Evolutionary conservation across 768 basidiomycete species (phyloP).

Genomic region (Pulveroboletus frians): DNA sequence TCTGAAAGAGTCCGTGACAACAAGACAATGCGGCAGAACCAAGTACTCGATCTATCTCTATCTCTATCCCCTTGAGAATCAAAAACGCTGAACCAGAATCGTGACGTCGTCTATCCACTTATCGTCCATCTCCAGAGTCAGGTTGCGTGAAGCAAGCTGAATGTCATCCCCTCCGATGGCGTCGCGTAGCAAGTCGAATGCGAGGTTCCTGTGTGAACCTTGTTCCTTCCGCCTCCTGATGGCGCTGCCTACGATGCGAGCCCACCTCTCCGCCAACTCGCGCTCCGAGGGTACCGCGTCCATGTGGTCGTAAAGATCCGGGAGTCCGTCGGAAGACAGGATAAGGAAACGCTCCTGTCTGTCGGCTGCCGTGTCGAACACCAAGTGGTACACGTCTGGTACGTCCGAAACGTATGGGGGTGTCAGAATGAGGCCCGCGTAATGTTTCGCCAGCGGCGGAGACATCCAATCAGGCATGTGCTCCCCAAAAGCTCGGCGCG

Average conservation of each 20-base stretch:
- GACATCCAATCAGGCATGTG: constrained; percentile 23
- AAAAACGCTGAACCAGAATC: constrained; percentile 39
- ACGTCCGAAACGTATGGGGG: constrained; percentile 43
- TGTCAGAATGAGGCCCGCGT: constrained; percentile 35
- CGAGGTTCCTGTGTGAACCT: constrained; percentile 29
- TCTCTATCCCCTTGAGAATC: constrained; percentile 9
- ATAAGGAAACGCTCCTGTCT: constrained; percentile 32
- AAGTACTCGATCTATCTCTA: not conserved
- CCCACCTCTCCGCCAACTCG: constrained; percentile 34
- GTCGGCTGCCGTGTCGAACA: constrained; percentile 18
- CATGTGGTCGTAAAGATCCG: constrained; percentile 35
- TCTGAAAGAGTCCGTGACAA: constrained; percentile 1
- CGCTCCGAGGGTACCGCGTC: constrained; percentile 19
- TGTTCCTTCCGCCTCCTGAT: constrained; percentile 19
- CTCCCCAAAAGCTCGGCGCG: constrained; percentile 28
- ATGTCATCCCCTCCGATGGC: constrained; percentile 40
- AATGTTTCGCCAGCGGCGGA: constrained; percentile 14
- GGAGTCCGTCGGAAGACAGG: constrained; percentile 44
- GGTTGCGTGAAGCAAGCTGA: constrained; percentile 36
- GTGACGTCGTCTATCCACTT: constrained; percentile 50
- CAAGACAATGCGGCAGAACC: not conserved
- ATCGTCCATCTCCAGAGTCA: constrained; percentile 48
- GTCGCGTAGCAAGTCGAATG: constrained; percentile 38
- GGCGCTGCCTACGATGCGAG: constrained; percentile 26
- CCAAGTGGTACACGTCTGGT: constrained; percentile 38